Evolutionary conservation across 306 rosid species (phyloP).

Genomic region (Cucurbita moschata): DNA sequence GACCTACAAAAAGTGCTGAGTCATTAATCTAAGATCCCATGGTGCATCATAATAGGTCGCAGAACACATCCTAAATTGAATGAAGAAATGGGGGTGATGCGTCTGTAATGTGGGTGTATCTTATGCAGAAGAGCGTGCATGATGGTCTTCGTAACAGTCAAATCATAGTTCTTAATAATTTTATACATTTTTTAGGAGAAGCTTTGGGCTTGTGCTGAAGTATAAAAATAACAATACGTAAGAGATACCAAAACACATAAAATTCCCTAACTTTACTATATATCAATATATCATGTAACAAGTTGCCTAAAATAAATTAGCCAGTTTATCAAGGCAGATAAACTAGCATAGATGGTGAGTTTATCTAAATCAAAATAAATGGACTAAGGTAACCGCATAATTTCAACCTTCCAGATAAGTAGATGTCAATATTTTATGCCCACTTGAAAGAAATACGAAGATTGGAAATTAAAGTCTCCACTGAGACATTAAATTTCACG

Average conservation of each 20-base stretch:
- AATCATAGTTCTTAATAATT: not conserved
- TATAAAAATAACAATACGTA: not conserved
- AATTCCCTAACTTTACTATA: not conserved
- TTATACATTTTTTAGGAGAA: not conserved
- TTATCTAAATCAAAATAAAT: not conserved
- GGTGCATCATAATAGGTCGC: not conserved
- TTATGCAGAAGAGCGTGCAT: not conserved
- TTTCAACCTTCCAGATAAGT: not conserved
- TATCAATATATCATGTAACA: not conserved
- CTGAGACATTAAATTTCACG: not conserved
- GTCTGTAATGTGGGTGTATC: not conserved
- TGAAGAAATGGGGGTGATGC: not conserved
- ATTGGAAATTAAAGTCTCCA: not conserved
- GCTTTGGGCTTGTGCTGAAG: not conserved
- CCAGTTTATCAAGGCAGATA: not conserved
- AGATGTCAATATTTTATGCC: not conserved
- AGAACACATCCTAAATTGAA: not conserved
- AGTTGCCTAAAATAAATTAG: not conserved
- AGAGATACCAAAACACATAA: not conserved
- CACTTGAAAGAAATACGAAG: not conserved
- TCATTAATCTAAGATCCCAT: conserved; percentile 1
- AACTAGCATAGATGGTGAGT: not conserved
- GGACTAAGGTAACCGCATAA: not conserved
- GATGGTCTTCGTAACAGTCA: not conserved
- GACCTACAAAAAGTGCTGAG: conserved; percentile 39